Base-by-base conservation (phyloP, 1,284 basidiomycete species). In the Cryptococcus sp. region DNA sequence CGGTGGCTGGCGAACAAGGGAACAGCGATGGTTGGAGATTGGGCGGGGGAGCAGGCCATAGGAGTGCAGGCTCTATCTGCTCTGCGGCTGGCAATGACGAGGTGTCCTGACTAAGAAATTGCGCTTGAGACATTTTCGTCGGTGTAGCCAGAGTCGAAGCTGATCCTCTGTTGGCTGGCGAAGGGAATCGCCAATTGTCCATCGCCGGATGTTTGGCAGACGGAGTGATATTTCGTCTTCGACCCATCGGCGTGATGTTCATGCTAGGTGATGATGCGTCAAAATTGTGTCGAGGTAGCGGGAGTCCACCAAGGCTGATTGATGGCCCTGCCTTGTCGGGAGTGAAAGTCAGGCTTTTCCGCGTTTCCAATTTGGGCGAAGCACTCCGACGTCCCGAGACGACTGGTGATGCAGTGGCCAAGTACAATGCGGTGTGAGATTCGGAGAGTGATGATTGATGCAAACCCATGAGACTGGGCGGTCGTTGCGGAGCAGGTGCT, bases 401-500 rank as follows among this genome's bases (percentile, higher is more conserved):
- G 22, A 57, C 55, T 1, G 75, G 75, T 19, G 75, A 77, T 5
- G 75, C 75, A 15, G 75, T 76, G 11, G 73, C 74, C 40, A 76
- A 69, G 54, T 76, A 76, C 13, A 77, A 55, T 5, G 73, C 73
- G 6, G 75, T 77, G 57, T 77, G 75, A 1, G 74, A 76, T 64
- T 77, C 75, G 17, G 76, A 76, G 3, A 76, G 59, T 1, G 73
- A 76, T 5, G 74, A 71, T 51, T 72, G 69, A 50, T 77, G 74
- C 22, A 66, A 17, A 35, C 70, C 64, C 50, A 70, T 69, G 31
- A 69, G 46, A 38, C 58, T 66, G 13, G 65, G 59, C 5, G 73
- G 70, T 39, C 70, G 68, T 44, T 55, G 54, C 11, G 52, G 48
- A 23, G 52, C 38, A 2, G 31, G 31, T 19, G 27, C 19, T 31